These are phyloP conservation scores for Thalassiosira tumida DNA, from an alignment of 352 stramenopile genomes.

Conservation along the genomic window DNA sequence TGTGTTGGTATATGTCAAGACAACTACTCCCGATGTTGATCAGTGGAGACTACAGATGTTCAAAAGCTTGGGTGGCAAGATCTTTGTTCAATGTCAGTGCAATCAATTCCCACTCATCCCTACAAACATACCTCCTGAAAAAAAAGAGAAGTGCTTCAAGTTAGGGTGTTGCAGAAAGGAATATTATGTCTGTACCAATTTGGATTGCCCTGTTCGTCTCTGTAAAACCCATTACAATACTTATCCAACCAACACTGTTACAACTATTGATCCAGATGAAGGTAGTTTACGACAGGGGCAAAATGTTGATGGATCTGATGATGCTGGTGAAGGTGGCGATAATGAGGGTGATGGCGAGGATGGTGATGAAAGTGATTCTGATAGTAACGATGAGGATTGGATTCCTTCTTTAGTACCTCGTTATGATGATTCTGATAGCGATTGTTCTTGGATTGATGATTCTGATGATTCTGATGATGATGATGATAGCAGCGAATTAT, in stretches of 20 bases:
- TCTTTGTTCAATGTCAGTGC: slow-evolving; percentile 41
- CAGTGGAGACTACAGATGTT: slow-evolving; percentile 23
- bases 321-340: slow-evolving; percentile 4
- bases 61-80: slow-evolving; percentile 11
- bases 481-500: too few relatives aligned
- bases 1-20: slow-evolving; percentile 35
- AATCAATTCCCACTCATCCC: slow-evolving; percentile 45
- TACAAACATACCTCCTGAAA: not conserved
- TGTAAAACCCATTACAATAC: slow-evolving; percentile 33
- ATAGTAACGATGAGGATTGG: not conserved
- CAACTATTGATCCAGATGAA: not conserved
- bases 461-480: too few relatives aligned
- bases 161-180: slow-evolving; percentile 17
- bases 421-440: too few relatives aligned
- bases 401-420: not conserved
- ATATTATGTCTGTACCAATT: slow-evolving; percentile 30
- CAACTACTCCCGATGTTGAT: slow-evolving; percentile 1
- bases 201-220: not conserved
- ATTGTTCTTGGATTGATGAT: too few relatives aligned
- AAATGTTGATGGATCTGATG: not conserved
- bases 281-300: not conserved
- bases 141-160: slow-evolving; percentile 32
- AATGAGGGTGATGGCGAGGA: not conserved
- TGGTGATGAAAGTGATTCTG: not conserved
- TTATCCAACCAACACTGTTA: slow-evolving; percentile 7